phyloP scores from a whole-genome alignment of 805 yeast species.

The Saturnispora sekii region DNA sequence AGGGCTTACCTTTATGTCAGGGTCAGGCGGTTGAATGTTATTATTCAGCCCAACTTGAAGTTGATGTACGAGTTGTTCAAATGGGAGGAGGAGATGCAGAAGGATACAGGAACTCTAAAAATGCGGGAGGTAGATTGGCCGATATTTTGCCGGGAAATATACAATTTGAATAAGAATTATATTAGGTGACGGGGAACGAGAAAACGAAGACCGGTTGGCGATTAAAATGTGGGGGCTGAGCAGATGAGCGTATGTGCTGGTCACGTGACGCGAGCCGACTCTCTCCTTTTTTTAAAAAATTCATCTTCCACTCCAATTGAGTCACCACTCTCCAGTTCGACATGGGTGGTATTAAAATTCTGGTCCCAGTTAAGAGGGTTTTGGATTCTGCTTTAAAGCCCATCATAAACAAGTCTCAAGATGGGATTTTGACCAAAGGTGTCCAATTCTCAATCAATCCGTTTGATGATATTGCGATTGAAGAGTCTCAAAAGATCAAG shows the following conservation, averaged over 20 bases:
- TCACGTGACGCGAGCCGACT: no score
- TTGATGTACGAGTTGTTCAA: constrained; percentile 85
- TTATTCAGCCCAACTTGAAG: constrained; percentile 87
- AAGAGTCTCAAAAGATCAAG: constrained; percentile 78
- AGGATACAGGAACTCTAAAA: constrained; percentile 22
- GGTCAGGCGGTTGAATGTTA: constrained; percentile 80
- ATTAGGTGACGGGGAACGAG: constrained; percentile 21
- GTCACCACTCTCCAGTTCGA: not conserved
- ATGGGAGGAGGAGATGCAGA: constrained; percentile 40
- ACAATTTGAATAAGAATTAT: constrained; percentile 63
- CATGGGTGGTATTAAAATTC: constrained; percentile 42
- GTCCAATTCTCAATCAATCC: constrained; percentile 92
- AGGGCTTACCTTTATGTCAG: constrained; percentile 83
- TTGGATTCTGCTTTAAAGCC: constrained; percentile 93
- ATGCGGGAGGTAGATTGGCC: constrained; percentile 80
- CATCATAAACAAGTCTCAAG: constrained; percentile 73
- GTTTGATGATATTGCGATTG: constrained; percentile 94
- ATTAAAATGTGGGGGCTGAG: no score
- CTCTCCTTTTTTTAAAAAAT: not conserved
- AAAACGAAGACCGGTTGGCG: not conserved
- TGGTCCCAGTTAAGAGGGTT: constrained; percentile 93
- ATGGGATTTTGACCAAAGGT: constrained; percentile 81
- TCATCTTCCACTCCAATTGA: not conserved
- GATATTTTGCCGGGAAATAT: constrained; percentile 73
- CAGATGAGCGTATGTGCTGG: no score